Evolutionary conservation across 2,329 filamentous ascomycete species (phyloP).

Genomic region (Balansia obtecta): DNA sequence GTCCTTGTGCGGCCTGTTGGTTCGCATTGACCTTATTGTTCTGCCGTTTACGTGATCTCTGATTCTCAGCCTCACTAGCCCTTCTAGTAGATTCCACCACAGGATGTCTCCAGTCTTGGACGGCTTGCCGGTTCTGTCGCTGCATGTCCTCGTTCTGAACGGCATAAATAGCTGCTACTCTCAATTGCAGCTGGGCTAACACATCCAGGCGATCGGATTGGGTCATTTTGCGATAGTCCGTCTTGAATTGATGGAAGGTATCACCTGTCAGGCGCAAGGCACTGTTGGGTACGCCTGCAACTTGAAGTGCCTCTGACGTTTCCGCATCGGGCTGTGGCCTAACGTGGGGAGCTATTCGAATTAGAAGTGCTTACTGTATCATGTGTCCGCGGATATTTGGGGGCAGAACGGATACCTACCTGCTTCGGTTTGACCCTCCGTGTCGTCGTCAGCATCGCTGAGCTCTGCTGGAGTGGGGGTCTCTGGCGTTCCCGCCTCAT

Average conservation of each 20-base stretch:
- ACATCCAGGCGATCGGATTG: conserved; percentile 26
- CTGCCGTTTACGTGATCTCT: conserved; percentile 13
- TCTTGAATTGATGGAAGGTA: conserved; percentile 29
- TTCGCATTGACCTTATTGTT: conserved; percentile 1
- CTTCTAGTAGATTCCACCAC: conserved; percentile 23
- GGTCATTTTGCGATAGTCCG: conserved; percentile 30
- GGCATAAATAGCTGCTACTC: conserved; percentile 31
- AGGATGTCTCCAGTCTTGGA: conserved; percentile 24
- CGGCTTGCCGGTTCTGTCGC: conserved; percentile 25
- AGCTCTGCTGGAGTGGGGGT: conserved; percentile 23
- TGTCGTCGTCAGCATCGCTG: conserved; percentile 21
- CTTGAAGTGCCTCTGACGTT: conserved; percentile 24
- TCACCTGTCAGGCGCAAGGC: conserved; percentile 29
- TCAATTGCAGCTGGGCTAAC: conserved; percentile 27
- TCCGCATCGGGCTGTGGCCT: conserved; percentile 18
- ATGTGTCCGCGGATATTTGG: not conserved
- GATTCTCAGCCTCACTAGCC: conserved; percentile 15
- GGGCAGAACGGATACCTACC: not conserved
- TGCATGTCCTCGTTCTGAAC: conserved; percentile 32
- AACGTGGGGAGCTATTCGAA: not conserved
- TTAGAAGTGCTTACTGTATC: not conserved
- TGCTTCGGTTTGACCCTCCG: conserved; percentile 14
- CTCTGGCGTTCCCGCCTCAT: conserved; percentile 31
- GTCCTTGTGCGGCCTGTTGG: conserved; percentile 6
- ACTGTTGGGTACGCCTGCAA: conserved; percentile 26